Evolutionary conservation across 805 yeast genomes (phyloP).

Genomic region (Candida oleophila): DNA sequence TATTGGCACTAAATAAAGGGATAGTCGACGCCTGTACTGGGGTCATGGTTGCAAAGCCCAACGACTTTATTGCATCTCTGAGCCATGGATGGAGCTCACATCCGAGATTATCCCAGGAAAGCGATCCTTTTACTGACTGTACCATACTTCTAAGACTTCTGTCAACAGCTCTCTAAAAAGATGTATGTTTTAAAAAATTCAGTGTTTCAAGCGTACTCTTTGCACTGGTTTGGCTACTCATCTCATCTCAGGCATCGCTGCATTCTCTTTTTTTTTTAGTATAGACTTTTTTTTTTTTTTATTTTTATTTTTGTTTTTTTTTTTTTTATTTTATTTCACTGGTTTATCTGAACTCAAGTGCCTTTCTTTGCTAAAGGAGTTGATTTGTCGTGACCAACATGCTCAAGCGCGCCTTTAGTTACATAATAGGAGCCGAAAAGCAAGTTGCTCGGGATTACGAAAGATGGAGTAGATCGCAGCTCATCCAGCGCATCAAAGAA

Average conservation of each 20-base stretch:
- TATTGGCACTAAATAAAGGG: constrained; percentile 77
- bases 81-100: constrained; percentile 68
- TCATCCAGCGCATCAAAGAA: constrained; percentile 54
- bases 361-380: too few relatives aligned
- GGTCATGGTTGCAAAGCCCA: constrained; percentile 83
- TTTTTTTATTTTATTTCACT: too few relatives aligned
- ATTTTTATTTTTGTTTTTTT: too few relatives aligned
- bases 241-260: constrained; percentile 1
- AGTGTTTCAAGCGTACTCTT: constrained; percentile 6
- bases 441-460: constrained; percentile 39
- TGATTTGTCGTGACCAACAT: constrained; percentile 9
- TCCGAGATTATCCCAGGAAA: constrained; percentile 60
- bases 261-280: too few relatives aligned
- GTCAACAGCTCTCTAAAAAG: too few relatives aligned
- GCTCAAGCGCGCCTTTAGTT: constrained; percentile 25
- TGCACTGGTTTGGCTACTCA: background rate
- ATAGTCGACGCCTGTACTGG: constrained; percentile 96
- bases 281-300: background rate
- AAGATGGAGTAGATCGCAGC: constrained; percentile 64
- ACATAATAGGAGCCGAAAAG: constrained; percentile 18
- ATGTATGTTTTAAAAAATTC: too few relatives aligned
- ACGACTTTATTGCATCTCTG: constrained; percentile 62
- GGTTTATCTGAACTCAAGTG: too few relatives aligned
- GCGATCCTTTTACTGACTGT: constrained; percentile 37
- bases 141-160: too few relatives aligned